These are phyloP conservation scores for Quercus suber DNA, from an alignment of 306 rosid genomes.

Conservation along the genomic window DNA sequence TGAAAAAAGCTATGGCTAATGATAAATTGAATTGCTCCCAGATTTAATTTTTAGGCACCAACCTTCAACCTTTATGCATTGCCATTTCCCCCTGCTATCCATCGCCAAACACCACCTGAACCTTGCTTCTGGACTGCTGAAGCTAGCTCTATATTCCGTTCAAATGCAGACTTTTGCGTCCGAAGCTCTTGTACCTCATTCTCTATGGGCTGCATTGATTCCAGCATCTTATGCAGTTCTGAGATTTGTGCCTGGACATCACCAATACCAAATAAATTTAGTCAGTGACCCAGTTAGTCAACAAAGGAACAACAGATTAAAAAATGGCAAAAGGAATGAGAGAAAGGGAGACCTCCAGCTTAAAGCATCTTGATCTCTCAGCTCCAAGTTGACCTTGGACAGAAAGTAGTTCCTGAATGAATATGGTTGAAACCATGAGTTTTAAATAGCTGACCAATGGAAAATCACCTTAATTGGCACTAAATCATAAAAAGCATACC, in stretches of 20 bases:
- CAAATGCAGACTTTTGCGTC: constrained; percentile 69
- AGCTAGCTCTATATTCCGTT: constrained; percentile 59
- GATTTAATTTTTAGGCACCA: constrained; percentile 14
- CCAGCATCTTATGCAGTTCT: constrained; percentile 72
- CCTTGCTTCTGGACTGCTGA: constrained; percentile 71
- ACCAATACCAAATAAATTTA: constrained; percentile 10
- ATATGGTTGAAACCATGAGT: constrained; percentile 26
- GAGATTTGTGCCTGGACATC: constrained; percentile 78
- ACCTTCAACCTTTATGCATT: constrained; percentile 21
- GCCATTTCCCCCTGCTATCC: constrained; percentile 56
- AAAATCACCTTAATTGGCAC: constrained; percentile 13
- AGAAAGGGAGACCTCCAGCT: constrained; percentile 61
- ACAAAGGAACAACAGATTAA: neutral
- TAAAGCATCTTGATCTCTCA: constrained; percentile 97
- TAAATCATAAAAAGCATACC: constrained; percentile 38
- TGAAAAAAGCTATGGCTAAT: constrained; percentile 11
- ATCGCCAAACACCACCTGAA: constrained; percentile 89
- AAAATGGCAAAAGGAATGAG: constrained; percentile 2
- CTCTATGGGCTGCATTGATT: constrained; percentile 75
- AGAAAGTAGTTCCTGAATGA: constrained; percentile 80
- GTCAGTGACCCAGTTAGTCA: neutral
- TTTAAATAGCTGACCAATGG: neutral
- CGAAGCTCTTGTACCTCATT: constrained; percentile 78
- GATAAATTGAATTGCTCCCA: constrained; percentile 8
- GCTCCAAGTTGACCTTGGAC: constrained; percentile 88